A percentile compares a stretch with the other conserved stretches of the same genome.
These are phyloP conservation scores for Byssoonygena ceratinophila DNA, from an alignment of 2,329 filamentous ascomycete species.

Conservation along the genomic window DNA sequence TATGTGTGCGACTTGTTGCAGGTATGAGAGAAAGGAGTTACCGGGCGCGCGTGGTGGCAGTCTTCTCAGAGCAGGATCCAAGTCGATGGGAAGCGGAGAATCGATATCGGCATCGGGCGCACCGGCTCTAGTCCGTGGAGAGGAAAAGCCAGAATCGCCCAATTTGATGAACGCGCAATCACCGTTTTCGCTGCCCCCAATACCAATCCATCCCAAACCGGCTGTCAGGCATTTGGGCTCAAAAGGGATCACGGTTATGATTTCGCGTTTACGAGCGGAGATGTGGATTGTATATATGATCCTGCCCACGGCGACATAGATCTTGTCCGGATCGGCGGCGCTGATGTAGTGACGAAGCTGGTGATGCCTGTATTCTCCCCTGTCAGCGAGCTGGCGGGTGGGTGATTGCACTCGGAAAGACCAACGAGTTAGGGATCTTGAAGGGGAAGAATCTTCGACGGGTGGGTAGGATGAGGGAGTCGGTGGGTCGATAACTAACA, in stretches of 20 bases:
- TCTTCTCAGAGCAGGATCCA: slow-evolving; percentile 24
- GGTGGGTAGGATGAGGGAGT: slow-evolving; percentile 50
- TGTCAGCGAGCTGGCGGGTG: background rate
- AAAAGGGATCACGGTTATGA: slow-evolving; percentile 59
- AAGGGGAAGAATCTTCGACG: slow-evolving; percentile 59
- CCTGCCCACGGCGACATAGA: slow-evolving; percentile 74
- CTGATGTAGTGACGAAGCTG: slow-evolving; percentile 78
- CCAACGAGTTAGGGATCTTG: slow-evolving; percentile 55
- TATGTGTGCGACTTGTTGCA: slow-evolving; percentile 12
- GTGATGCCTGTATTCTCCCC: slow-evolving; percentile 28
- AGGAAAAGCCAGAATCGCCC: slow-evolving; percentile 24
- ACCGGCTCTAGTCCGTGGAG: background rate
- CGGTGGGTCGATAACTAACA: slow-evolving; percentile 53
- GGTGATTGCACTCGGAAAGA: slow-evolving; percentile 13
- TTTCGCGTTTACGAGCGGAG: slow-evolving; percentile 59
- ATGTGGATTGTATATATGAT: slow-evolving; percentile 66
- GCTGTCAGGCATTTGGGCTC: slow-evolving; percentile 78
- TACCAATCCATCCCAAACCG: slow-evolving; percentile 76
- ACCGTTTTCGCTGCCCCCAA: slow-evolving; percentile 72
- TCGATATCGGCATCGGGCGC: slow-evolving; percentile 41
- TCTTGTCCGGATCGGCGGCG: slow-evolving; percentile 59
- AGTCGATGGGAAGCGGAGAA: slow-evolving; percentile 46
- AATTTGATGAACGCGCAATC: slow-evolving; percentile 74
- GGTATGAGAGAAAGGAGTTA: slow-evolving; percentile 15
- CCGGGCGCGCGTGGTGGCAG: slow-evolving; percentile 21